Evolutionary conservation across 495 filamentous ascomycete genomes (phyloP).

Genomic region (Filosporella fistucella): DNA sequence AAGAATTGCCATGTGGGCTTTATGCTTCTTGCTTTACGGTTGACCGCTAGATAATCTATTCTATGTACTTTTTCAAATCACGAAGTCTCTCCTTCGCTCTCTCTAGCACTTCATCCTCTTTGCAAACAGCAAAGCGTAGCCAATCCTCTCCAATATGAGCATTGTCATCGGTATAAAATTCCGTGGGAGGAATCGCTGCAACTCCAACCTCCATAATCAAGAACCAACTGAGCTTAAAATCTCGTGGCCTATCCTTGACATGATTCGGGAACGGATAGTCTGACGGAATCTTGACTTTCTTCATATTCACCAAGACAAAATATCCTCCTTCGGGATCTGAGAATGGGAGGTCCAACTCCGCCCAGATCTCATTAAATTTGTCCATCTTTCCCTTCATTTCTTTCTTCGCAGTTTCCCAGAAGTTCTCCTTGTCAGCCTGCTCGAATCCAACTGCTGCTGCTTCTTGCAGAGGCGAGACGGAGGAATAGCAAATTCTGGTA

Average conservation of each 20-base stretch:
- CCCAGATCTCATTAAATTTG: slow-evolving; percentile 80
- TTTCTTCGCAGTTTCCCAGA: slow-evolving; percentile 79
- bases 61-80: slow-evolving; percentile 77
- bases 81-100: slow-evolving; percentile 84
- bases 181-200: slow-evolving; percentile 91
- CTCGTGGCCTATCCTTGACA: slow-evolving; percentile 77
- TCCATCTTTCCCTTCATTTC: slow-evolving; percentile 92
- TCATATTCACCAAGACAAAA: slow-evolving; percentile 90
- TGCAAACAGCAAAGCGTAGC: slow-evolving; percentile 93
- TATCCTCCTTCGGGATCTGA: slow-evolving; percentile 94
- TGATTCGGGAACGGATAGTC: slow-evolving; percentile 85
- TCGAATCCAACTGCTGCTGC: slow-evolving; percentile 96
- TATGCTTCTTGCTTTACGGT: too few species aligned
- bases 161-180: slow-evolving; percentile 88
- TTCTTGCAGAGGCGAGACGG: slow-evolving; percentile 90
- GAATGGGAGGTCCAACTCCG: slow-evolving; percentile 86
- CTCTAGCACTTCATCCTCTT: slow-evolving; percentile 86
- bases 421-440: slow-evolving; percentile 73
- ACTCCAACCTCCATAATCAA: slow-evolving; percentile 94
- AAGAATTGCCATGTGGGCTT: too few species aligned
- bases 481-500: slow-evolving; percentile 93
- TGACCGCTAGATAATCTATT: too few species aligned
- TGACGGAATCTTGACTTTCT: slow-evolving; percentile 73
- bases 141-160: slow-evolving; percentile 86
- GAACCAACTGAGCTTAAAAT: slow-evolving; percentile 95